Evolutionary conservation across 495 filamentous ascomycete genomes (phyloP).

Genomic region (Podospora appendiculata): DNA sequence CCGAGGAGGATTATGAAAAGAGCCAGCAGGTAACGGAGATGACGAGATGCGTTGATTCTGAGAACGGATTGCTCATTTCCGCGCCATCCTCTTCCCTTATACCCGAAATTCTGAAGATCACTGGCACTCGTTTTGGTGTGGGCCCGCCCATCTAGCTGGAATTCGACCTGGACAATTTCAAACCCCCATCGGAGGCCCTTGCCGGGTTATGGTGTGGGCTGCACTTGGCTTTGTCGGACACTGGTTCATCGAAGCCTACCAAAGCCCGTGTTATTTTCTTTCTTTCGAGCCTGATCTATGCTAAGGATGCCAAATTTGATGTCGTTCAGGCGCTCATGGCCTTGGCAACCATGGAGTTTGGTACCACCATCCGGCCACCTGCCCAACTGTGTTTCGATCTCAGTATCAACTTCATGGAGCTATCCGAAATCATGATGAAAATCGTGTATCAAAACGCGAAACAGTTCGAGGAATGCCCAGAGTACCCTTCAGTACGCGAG

Average conservation of each 20-base stretch:
- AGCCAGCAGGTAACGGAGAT: too few relatives aligned
- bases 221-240: not conserved
- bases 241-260: not conserved
- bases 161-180: constrained; percentile 4
- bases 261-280: constrained; percentile 10
- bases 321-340: constrained; percentile 12
- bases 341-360: not conserved
- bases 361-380: too few relatives aligned
- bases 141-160: not conserved
- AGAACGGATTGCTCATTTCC: too few relatives aligned
- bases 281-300: constrained; percentile 8
- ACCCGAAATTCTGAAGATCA: not conserved
- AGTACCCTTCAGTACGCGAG: not conserved
- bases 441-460: too few relatives aligned
- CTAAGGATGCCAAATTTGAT: not conserved
- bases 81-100: not conserved
- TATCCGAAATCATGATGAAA: too few relatives aligned
- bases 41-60: too few relatives aligned
- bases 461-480: not conserved
- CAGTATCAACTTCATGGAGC: too few relatives aligned
- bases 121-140: constrained; percentile 1
- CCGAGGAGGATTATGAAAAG: too few relatives aligned
- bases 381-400: too few relatives aligned
- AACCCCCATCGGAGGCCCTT: not conserved
- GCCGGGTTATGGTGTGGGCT: constrained; percentile 7